Evolutionary conservation across 495 filamentous ascomycete genomes (phyloP), one percentile per base, ranked within the genome.

Genomic region (Penicillium cataractarum): DNA sequence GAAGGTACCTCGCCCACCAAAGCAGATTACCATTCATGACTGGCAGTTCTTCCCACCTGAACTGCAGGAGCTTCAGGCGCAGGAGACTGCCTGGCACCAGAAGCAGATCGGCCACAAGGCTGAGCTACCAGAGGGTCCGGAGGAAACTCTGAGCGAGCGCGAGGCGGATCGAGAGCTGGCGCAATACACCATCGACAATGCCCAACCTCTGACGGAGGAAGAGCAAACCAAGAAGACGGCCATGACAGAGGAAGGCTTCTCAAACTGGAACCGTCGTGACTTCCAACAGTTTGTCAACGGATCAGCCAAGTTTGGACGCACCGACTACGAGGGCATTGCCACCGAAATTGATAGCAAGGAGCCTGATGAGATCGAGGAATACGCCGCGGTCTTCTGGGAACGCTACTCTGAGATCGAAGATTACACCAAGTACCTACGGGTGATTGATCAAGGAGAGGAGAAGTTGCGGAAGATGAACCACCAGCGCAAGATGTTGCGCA

Each of bases 271-370:
- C 75, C 87, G 92, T 58, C 87, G 96, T 69, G 96, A 99, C 74
- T 99, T 98, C 82, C 93, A 97, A 68, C 94, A 97, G 66, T 99
- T 99, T 69, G 82, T 98, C 74, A 96, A 97, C 70, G 92, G 93
- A 24, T 94, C 91, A 21, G 95, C 91, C 49, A 93, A 93, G 70
- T 94, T 92, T 71, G 96, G 96, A 13, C 90, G 93, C 26, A 86
- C 86, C 24, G 89, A 93, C 71, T 97, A 91, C 65, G 86, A 86
- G 17, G 83, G 84, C 19, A 98, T 99, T 67, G 86, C 93, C 7
- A 86, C 88, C 17, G 96, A 99, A 69, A 89, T 97, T 33, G 96
- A 97, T 67, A 91, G 86, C 80, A 99, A 98, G 78, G 88, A 85
- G 6, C 82, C 89, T 12, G 86, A 89, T 27, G 93, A 98, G 72